A percentile compares a stretch with the other conserved stretches of the same genome.
Evolutionary conservation across 106 monocot species (phyloP).

Genomic region (Dendrobium huoshanense): DNA sequence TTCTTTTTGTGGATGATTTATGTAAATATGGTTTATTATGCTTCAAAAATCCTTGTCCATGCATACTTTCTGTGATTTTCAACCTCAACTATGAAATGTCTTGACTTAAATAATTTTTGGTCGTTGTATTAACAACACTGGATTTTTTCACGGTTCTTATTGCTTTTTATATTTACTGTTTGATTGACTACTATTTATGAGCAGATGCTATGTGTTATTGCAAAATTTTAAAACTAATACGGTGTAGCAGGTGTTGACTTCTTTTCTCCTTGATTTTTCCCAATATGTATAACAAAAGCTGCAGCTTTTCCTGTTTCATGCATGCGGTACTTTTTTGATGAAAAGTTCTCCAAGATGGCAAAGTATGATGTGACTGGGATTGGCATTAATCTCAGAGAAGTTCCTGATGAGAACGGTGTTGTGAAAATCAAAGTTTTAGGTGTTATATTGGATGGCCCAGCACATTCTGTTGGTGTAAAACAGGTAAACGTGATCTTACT

Average conservation of each 20-base stretch:
- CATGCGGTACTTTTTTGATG: slow-evolving; percentile 20
- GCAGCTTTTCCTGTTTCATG: slow-evolving; percentile 9
- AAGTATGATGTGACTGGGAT: slow-evolving; percentile 91
- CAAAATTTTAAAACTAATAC: background rate
- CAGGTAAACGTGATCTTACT: slow-evolving; percentile 47
- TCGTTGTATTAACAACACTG: no score
- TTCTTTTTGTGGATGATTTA: no score
- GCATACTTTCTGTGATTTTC: no score
- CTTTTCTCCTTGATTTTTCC: background rate
- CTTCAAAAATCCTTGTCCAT: no score
- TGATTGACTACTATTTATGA: no score
- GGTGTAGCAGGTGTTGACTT: no score
- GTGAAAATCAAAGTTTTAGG: slow-evolving; percentile 83
- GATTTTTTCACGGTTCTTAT: no score
- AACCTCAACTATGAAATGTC: no score
- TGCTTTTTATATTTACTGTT: no score
- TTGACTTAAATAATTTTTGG: no score
- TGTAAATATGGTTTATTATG: no score
- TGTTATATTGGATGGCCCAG: slow-evolving; percentile 84
- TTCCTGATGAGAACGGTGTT: slow-evolving; percentile 76
- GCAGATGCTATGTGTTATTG: background rate
- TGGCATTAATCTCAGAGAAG: slow-evolving; percentile 85
- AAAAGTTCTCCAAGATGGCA: slow-evolving; percentile 96
- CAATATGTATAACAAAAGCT: slow-evolving; percentile 1
- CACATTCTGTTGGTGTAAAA: slow-evolving; percentile 84